Base-by-base conservation (phyloP, 352 stramenopile genomes). In the Pythium biforme region DNA sequence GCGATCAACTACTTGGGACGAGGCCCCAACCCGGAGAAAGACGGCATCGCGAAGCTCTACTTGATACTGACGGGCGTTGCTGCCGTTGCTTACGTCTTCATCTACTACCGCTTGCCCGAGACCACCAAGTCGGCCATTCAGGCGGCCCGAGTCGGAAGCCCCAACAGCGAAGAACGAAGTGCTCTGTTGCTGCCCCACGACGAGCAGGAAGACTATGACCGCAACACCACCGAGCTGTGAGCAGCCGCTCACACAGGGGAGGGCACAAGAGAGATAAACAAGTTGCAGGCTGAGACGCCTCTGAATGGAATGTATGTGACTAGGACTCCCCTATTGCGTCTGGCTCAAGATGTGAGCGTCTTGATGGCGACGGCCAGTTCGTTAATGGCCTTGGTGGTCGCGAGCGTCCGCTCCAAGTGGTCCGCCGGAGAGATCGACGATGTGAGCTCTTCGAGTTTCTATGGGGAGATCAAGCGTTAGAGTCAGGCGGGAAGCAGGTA, bases 21-120 rank as follows among this genome's bases (percentile, higher is more conserved):
- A 4, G 84, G 86, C 22, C 55, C 56, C 1, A 81, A 83, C 62
- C 76, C 79, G 4, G 78, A 92, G 72, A 95, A 93, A 57, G 83
- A 91, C 31, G 86, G 88, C 19, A 91, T 96, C 34, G 88, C 83
- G 25, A 91, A 92, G 64, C 72, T 96, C 2, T 95, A 95, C 61
- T 49, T 95, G 33, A 92, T 96, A 26, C 72, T 92, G 26, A 81
- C 76, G 51, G 77, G 53, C 19, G 69, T 92, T 49, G 71, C 79
- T 17, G 55, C 67, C 1, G 23, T 58, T 14, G 72, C 64, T 1
- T 75, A 81, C 47, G 23, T 72, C 15, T 92, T 88, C 58, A 80
- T 90, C 15, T 76, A 72, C 56, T 49, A 46, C 39, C 77, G 73
- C 34, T 69, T 92, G 7, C 75, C 79, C 5, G 86, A 95, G 62